Evolutionary conservation across 176 grass and related monocot genomes (phyloP).

Genomic region (Bonia amplexicaulis): DNA sequence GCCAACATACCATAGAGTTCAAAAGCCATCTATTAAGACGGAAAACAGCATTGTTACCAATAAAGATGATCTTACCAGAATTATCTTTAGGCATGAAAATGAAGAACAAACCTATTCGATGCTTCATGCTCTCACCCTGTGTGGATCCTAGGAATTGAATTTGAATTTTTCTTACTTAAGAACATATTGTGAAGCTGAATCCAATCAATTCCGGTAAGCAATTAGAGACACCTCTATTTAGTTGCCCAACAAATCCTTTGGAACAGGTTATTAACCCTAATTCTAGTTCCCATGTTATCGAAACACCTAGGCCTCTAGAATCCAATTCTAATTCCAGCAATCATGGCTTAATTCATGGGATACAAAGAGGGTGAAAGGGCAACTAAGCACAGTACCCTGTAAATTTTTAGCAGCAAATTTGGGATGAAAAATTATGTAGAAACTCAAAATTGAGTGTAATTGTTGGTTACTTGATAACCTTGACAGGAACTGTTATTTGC

Average conservation of each 20-base stretch:
- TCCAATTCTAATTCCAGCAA: neutral
- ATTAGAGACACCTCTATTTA: neutral
- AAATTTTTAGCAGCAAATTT: neutral
- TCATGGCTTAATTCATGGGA: neutral
- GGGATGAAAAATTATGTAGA: neutral
- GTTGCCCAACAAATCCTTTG: neutral
- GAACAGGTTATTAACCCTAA: neutral
- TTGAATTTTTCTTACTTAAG: neutral
- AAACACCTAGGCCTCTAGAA: neutral
- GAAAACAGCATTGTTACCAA: constrained; percentile 3
- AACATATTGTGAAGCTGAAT: neutral
- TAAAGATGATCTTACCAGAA: neutral
- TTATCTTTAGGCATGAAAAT: neutral
- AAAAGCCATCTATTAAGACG: constrained; percentile 76
- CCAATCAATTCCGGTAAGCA: neutral
- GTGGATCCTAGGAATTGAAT: neutral
- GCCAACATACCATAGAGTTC: constrained; percentile 89
- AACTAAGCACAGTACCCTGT: neutral
- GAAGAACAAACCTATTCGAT: neutral
- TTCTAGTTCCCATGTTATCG: neutral
- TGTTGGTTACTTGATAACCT: neutral
- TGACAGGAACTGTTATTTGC: neutral
- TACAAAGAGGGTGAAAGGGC: neutral
- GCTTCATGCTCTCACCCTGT: neutral
- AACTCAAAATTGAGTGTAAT: too few species aligned